A percentile compares a stretch with the other conserved stretches of the same genome.
Conservation (phyloP, 176 grass and related monocot species). For the Tuctoria greenei region DNA sequence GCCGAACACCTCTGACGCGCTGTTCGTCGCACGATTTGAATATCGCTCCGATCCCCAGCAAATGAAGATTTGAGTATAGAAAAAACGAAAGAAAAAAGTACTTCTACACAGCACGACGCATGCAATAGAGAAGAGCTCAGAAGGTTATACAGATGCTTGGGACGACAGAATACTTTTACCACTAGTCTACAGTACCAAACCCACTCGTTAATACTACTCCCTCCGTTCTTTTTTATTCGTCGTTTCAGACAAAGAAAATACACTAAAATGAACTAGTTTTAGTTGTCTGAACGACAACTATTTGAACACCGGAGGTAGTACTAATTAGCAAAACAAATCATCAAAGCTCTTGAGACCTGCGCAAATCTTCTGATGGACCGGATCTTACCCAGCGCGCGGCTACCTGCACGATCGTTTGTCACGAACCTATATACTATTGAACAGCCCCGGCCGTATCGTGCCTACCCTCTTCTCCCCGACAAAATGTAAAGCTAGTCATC, state of each 20-base stretch:
- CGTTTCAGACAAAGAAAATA: no score
- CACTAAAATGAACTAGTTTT: no score
- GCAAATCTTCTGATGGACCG: neutral
- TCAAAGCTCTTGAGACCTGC: neutral
- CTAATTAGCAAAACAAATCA: neutral
- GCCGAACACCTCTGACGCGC: neutral
- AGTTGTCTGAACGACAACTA: no score
- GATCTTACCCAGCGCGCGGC: neutral
- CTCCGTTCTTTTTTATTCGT: no score
- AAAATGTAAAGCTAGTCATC: neutral
- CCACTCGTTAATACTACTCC: neutral
- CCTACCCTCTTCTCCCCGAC: constrained; percentile 10
- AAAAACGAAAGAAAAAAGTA: no score
- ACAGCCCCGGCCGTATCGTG: constrained; percentile 36
- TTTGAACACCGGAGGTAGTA: no score
- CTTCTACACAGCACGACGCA: neutral
- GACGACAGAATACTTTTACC: neutral
- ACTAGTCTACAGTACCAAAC: constrained; percentile 10
- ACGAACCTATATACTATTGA: neutral
- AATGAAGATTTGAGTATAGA: no score
- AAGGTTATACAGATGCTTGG: neutral
- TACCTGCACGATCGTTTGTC: constrained; percentile 20
- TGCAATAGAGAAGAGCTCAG: neutral
- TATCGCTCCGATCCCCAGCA: no score
- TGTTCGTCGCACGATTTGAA: no score